Evolutionary conservation across 225 moss, liverwort and hornwort species (phyloP), one percentile per base, ranked within the genome.

Genomic region (Anthoceros angustus): DNA sequence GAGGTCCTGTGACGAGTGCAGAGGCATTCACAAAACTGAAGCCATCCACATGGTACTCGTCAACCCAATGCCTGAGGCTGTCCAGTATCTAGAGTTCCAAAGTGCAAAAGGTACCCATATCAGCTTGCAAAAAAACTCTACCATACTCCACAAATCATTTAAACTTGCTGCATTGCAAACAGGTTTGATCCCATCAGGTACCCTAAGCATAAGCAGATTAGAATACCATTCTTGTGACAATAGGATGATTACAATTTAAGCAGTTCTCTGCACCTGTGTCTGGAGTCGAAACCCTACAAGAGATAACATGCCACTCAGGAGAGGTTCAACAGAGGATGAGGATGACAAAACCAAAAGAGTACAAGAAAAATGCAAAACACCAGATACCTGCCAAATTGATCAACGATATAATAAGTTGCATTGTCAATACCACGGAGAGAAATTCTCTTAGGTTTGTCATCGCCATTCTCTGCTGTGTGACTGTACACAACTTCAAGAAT

Each of bases 341-440:
- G 32, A 32, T 6, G 46, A 61, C 14, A 41, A 14, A 25, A 75
- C 40, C 39, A 18, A 9, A 49, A 9, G 38, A 69, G 55, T 0
- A 12, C 61, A 40, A 42, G 63, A 64, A 70, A 70, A 16, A 43
- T 18, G 26, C 14, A 11, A 65, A 23, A 63, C 24, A 21, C 39
- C 60, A 77, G 82, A 25, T 85, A 93, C 92, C 46, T 76, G 78
- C 86, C 90, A 74, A 84, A 89, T 60, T 82, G 72, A 72, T 93
- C 84, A 64, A 87, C 80, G 68, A 93, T 82, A 70, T 90, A 93
- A 73, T 86, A 93, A 7, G 84, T 84, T 25, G 87, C 82, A 72
- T 87, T 93, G 77, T 93, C 93, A 48, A 93, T 86, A 71, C 93
- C 93, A 68, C 87, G 86, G 71, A 87, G 89, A 4, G 93, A 93